Evolutionary conservation across 2,329 filamentous ascomycete species (phyloP), one percentile per base, ranked within the genome.

Genomic region (Tolypocladium tropicale): DNA sequence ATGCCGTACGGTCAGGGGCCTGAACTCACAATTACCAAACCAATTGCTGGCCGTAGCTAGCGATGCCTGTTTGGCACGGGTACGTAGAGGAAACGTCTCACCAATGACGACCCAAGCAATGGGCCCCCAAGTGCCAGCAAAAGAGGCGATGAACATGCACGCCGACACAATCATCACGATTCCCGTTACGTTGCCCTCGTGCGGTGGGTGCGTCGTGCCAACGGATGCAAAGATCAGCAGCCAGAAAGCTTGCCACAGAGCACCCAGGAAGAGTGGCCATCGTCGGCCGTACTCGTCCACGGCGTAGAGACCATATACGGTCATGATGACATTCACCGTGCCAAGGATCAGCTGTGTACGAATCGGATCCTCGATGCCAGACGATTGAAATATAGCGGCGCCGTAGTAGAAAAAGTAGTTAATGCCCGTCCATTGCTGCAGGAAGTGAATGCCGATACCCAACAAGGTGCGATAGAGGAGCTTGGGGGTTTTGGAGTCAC

Each of bases 111-210:
- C 81, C 86, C 86, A 89, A 6, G 83, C 76, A 53, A 88, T 81
- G 0, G 85, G 85, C 14, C 85, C 86, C 84, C 84, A 89, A 2
- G 84, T 88, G 49, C 75, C 60, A 2, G 86, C 86, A 62, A 89
- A 91, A 1, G 81, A 85, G 52, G 83, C 80, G 56, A 90, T 90
- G 70, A 89, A 90, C 74, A 90, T 81, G 69, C 83, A 88, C 3
- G 86, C 83, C 55, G 86, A 82, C 11, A 87, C 82, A 61, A 90
- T 88, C 79, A 90, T 85, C 58, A 85, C 78, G 6, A 83, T 81
- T 12, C 86, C 86, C 14, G 82, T 76, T 0, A 72, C 68, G 11
- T 70, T 67, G 61, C 73, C 78, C 37, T 67, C 65, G 6, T 69
- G 68, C 0, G 76, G 78, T 50, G 76, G 63, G 46, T 70, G 62